phyloP scores from a whole-genome alignment of 345 rosid species.

The Ceriops zippeliana region DNA sequence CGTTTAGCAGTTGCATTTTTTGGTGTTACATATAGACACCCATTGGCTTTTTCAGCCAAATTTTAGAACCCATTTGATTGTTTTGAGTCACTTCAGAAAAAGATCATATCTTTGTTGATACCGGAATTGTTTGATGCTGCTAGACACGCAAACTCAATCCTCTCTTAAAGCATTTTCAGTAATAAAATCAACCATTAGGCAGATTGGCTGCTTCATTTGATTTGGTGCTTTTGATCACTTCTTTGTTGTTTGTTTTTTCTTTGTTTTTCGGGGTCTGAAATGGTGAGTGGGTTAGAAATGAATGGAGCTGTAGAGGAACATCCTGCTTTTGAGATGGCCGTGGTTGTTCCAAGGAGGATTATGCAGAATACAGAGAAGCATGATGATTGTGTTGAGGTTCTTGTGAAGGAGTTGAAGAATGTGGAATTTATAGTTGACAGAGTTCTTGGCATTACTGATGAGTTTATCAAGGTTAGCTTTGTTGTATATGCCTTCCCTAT shows the following conservation, averaged over 20 bases:
- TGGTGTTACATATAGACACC: not conserved
- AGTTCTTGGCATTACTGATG: constrained; percentile 68
- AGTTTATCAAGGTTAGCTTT: constrained; percentile 62
- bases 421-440: constrained; percentile 61
- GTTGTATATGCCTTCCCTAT: not conserved
- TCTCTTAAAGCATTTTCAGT: not conserved
- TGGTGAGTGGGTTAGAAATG: constrained; percentile 38
- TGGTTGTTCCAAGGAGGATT: constrained; percentile 62
- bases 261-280: not conserved
- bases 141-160: not conserved
- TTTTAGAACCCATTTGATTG: constrained; percentile 6
- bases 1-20: not conserved
- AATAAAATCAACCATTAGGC: not conserved
- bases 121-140: not conserved
- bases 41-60: not conserved
- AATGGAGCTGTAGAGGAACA: constrained; percentile 45
- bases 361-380: constrained; percentile 29
- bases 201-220: not conserved
- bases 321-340: constrained; percentile 58
- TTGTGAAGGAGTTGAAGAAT: constrained; percentile 52
- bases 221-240: not conserved
- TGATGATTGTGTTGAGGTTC: constrained; percentile 67
- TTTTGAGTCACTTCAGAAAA: not conserved
- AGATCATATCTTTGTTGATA: not conserved
- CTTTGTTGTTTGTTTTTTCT: not conserved